These are phyloP conservation scores for Cubamyces sp. DNA, from an alignment of 768 basidiomycete genomes.

Conservation along the genomic window DNA sequence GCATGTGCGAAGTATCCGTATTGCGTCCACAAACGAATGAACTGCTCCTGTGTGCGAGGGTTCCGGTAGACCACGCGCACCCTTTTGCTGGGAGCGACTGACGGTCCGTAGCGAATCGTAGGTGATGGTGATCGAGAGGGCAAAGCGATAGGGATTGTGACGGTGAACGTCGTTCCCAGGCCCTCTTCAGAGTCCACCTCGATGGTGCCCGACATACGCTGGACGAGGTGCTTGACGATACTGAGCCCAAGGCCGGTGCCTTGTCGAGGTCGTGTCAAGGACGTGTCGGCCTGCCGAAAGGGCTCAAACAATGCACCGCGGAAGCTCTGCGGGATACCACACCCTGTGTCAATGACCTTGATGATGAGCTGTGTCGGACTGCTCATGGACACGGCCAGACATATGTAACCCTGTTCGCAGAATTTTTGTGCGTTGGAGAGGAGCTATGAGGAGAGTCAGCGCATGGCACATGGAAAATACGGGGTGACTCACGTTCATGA, in stretches of 20 bases:
- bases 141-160: conserved; percentile 30
- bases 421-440: conserved; percentile 37
- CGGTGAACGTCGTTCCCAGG: conserved; percentile 32
- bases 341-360: conserved; percentile 33
- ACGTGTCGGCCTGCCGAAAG: conserved; percentile 35
- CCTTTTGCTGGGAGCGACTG: conserved; percentile 16
- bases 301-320: conserved; percentile 34
- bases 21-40: conserved; percentile 26
- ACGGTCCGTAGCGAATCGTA: neutral
- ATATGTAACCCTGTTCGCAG: conserved; percentile 34
- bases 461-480: neutral
- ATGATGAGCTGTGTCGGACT: conserved; percentile 25
- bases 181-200: conserved; percentile 34
- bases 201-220: conserved; percentile 35
- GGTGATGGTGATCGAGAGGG: conserved; percentile 18
- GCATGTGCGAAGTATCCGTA: conserved; percentile 22
- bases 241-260: conserved; percentile 36
- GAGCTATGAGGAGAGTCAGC: conserved; percentile 20
- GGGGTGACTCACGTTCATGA: conserved; percentile 33
- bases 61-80: conserved; percentile 32
- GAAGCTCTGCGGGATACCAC: conserved; percentile 34
- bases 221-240: conserved; percentile 37
- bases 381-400: conserved; percentile 27
- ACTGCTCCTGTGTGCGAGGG: conserved; percentile 28
- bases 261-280: conserved; percentile 31